Conservation (phyloP, 768 basidiomycete genomes). For the Pulveroboletus sp. region DNA sequence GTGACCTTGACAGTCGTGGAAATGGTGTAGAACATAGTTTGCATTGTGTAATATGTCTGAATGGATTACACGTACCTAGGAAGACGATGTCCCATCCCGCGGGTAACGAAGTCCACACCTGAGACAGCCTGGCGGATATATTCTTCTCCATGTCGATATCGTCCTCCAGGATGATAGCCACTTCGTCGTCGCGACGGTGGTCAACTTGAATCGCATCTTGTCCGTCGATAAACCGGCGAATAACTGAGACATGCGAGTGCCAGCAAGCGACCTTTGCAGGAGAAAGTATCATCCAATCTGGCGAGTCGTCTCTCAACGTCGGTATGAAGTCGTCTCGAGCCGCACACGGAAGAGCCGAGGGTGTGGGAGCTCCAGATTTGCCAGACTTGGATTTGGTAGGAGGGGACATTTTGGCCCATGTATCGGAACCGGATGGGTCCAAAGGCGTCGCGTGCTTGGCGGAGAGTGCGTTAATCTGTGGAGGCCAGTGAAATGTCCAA, state of each 20-base stretch:
- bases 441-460: constrained; percentile 6
- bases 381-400: neutral
- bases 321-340: constrained; percentile 37
- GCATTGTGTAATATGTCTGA: neutral
- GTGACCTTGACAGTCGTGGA: constrained; percentile 48
- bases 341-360: constrained; percentile 41
- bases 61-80: constrained; percentile 44
- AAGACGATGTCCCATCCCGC: constrained; percentile 71
- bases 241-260: constrained; percentile 60
- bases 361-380: neutral
- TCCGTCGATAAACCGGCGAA: constrained; percentile 41
- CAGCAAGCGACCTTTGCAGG: constrained; percentile 66
- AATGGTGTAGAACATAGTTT: constrained; percentile 2
- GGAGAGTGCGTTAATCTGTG: constrained; percentile 30
- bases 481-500: constrained; percentile 38
- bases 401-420: constrained; percentile 12
- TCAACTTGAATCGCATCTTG: constrained; percentile 17
- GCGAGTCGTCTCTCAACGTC: constrained; percentile 35
- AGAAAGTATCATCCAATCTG: constrained; percentile 52
- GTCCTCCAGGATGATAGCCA: constrained; percentile 67
- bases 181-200: constrained; percentile 25
- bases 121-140: constrained; percentile 39
- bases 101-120: constrained; percentile 54
- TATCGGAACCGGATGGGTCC: constrained; percentile 19
- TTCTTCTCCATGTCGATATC: constrained; percentile 78